Evolutionary conservation across 2,329 filamentous ascomycete species (phyloP), one percentile per base, ranked within the genome.

Genomic region (Paraphoma chrysanthemicola): DNA sequence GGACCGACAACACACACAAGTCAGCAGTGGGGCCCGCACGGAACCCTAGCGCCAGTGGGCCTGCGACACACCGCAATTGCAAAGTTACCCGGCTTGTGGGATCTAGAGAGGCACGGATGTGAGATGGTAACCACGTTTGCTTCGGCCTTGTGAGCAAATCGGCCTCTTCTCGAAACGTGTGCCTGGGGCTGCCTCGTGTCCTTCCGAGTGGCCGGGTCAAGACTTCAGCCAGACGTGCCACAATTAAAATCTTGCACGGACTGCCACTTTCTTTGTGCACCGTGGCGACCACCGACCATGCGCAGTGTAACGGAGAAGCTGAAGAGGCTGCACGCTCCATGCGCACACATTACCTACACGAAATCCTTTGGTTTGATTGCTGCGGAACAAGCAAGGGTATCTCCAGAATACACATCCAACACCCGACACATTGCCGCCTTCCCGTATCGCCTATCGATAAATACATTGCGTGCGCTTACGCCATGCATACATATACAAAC

Each of bases 341-440:
- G 54, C 48, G 18, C 28, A 53, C n/a, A 52, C 45, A 52, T 54
- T 59, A 51, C 50, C 53, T 49, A 47, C 61, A 57, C 48, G 29
- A 50, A 50, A 41, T 46, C 12, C 2, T 45, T 36, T 51, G 51
- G 48, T 61, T 54, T 59, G 53, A 54, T 58, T 59, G 53, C 56
- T 54, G 50, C 55, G 46, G 59, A 54, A 64, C 59, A 68, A 60
- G 63, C 66, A 67, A 66, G 68, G 67, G 64, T 71, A 71, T 72
- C 69, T 64, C 57, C 60, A 10, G 10, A 63, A 56, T 68, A 56
- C 50, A 49, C 48, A 51, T 53, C 51, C 43, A 59, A 57, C 48
- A 50, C 48, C 54, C 56, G 46, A 53, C 42, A 33, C 51, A 44
- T 45, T 47, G 18, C 29, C 42, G 39, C 33, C 46, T 48, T 51